phyloP scores from a whole-genome alignment of 352 stramenopile genomes.

The Aphanomyces cochlioides region DNA sequence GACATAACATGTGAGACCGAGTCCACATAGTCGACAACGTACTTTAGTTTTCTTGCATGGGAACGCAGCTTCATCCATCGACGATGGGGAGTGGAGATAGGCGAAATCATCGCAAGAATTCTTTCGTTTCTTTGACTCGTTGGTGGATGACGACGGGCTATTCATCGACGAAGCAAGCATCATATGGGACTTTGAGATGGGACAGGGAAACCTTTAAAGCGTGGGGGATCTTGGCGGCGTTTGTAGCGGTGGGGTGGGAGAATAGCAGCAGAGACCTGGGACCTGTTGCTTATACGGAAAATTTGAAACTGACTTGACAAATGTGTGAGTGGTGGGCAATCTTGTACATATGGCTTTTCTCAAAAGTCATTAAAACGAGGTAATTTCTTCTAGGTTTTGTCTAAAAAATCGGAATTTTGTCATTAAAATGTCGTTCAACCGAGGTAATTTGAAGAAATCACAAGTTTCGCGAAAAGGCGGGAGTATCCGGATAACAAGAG shows the following conservation, averaged over 20 bases:
- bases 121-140: slow-evolving; percentile 10
- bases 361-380: slow-evolving; percentile 6
- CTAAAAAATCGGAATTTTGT: background rate
- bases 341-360: background rate
- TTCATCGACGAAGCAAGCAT: slow-evolving; percentile 28
- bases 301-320: slow-evolving; percentile 3
- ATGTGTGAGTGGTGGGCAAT: background rate
- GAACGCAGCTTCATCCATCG: slow-evolving; percentile 20
- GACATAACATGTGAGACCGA: background rate
- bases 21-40: background rate
- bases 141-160: slow-evolving; percentile 11
- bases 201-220: slow-evolving; percentile 18
- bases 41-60: slow-evolving; percentile 19
- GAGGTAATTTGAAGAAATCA: background rate
- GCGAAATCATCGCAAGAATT: slow-evolving; percentile 3
- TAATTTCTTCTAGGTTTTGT: background rate
- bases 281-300: background rate
- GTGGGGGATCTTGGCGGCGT: background rate
- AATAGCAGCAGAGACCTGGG: no score
- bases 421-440: slow-evolving; percentile 3
- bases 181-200: slow-evolving; percentile 2
- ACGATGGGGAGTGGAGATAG: slow-evolving; percentile 7
- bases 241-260: no score
- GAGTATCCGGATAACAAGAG: background rate
- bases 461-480: background rate